Base-by-base conservation (phyloP, 257 asterid species). In the Primulina huaijiensis region DNA sequence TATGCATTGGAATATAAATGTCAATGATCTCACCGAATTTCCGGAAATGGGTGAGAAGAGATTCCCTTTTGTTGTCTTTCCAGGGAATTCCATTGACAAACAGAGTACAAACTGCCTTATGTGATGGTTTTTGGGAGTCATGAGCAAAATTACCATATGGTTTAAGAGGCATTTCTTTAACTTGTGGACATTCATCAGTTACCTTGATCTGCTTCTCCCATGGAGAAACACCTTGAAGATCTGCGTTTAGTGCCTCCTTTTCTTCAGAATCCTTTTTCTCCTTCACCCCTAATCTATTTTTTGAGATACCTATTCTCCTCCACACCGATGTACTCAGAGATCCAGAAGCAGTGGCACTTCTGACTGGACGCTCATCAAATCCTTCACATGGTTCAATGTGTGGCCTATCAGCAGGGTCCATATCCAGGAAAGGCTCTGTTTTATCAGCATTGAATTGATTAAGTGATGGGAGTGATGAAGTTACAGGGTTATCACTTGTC, bases 1-100 rank as follows among this genome's bases (percentile, higher is more conserved):
- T 72, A 62, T 83, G 80, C 60, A 74, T 68, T 29, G 98, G 98
- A 69, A 84, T 91, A 75, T 90, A 82, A 65, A 94, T 83, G 78
- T 92, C 93, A 69, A 94, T 74, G 16, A 94, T 87, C 83, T 85
- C 87, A 50, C 99, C 99, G 73, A 94, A 94, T 84, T 89, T 94
- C 79, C 72, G 83, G 82, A 94, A 94, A 85, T 94, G 99, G 34
- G 82, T 82, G 81, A 88, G 86, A 78, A 94, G 97, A 31, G 89
- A 82, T 82, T 91, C 98, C 82, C 78, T 87, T 79, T 77, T 94
- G 83, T 91, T 94, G 60, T 94, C 97, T 79, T 86, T 88, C 67
- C 57, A 83, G 56, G 99, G 99, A 83, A 94, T 77, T 77, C 85
- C 90, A 69, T 75, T 81, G 72, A 93, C 96, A 74, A 86, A 90